Base-by-base conservation (phyloP, 2,329 filamentous ascomycete genomes). In the Ceratocystiopsis minuta region DNA sequence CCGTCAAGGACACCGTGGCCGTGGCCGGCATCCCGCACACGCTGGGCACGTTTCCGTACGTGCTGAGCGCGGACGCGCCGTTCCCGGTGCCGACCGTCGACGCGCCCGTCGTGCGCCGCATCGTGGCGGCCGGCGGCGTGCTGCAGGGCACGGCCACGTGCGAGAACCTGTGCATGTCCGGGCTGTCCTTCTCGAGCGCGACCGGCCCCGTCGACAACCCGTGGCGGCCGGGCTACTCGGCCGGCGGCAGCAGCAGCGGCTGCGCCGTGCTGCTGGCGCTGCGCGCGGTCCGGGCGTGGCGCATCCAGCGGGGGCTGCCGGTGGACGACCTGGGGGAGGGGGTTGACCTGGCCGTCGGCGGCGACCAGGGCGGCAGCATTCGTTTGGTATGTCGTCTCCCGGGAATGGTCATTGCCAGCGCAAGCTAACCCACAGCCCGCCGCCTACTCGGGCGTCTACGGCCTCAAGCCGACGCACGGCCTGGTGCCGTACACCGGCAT, bases 81-180 rank as follows among this genome's bases (percentile, higher is more conserved):
- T 87, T 78, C 75, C 80, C 75, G 51, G 74, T 84, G 6, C 65
- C 67, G 54, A 74, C 78, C 53, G 70, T 79, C 52, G 67, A 79
- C 33, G 53, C 52, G 14, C 48, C 59, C 16, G 50, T 55, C 10
- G 54, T 56, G 4, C 40, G 41, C 3, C 51, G 56, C 6, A 49
- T 60, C 6, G 49, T 56, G 51, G 75, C 80, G 42, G 73, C 77
- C 0, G 83, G 83, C 3, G 80, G 72, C 1, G 63, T 88, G 14
- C 62, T 84, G 18, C 60, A 83, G 10, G 81, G 80, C 14, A 86
- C 72, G 1, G 78, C 68, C 3, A 85, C 87, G 78, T 79, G 85
- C 55, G 81, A 87, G 55, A 50, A 28, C 45, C 55, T 38, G 64
- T 81, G 43, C 80, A 79, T 13, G 66, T 80, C 49, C 71, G 63